Base-by-base conservation (phyloP, 2,329 filamentous ascomycete genomes). In the Fusarium pseudoanthophilum region DNA sequence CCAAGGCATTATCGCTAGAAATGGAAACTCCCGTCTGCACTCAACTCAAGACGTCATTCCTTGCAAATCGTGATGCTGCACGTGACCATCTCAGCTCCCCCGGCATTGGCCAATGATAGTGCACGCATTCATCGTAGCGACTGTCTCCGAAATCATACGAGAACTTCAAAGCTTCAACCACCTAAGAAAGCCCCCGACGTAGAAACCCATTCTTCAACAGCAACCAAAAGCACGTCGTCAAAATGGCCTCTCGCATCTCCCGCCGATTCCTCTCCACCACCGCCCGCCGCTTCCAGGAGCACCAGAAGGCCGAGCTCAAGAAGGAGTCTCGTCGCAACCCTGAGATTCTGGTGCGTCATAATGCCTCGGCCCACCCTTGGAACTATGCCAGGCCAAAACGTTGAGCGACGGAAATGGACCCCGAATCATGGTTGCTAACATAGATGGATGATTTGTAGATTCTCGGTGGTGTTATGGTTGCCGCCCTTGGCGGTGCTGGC, bases 381-480 rank as follows among this genome's bases (percentile, higher is more conserved):
- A 64, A 56, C 48, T 59, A 62, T 49, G 57, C 60, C 60, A 45
- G 45, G 43, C 42, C 67, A 18, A 60, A 62, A 70, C 59, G 55
- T 40, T 28, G 36, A 58, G 18, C 39, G 24, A 60, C 40, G 48
- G 57, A 42, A 40, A 49, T 60, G 34, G 56, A n/a, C 24, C 39
- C 26, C 43, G 39, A 53, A 64, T 28, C 52, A 36, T 45, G 60
- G 69, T 66, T 64, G 55, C 68, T 75, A 69, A 77, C 71, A 26
- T 67, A 51, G 28, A 61, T 62, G 49, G 61, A 49, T 65, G 46
- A 52, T 58, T 49, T 77, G 73, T 79, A 98, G 96, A 91, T 98
- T 80, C 92, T 99, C 76, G 90, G 95, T 74, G 93, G 91, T 81
- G 92, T 98, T 83, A 97, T 98, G 94, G 91, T 92, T 79, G 92